Conservation (phyloP, 2,329 filamentous ascomycete genomes). For the Chaetomium strumarium region DNA sequence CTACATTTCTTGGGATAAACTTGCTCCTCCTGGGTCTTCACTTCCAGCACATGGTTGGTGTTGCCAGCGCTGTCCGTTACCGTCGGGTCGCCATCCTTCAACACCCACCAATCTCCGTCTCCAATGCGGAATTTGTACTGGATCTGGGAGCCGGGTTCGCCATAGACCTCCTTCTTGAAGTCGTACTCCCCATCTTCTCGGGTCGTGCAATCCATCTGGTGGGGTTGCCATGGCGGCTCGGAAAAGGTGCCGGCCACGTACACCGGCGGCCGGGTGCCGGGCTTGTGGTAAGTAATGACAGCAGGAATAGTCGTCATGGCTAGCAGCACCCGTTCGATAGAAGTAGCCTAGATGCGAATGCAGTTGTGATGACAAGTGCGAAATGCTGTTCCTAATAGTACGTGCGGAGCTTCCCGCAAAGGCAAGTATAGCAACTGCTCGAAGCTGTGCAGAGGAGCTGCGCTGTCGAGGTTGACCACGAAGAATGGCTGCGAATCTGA, state of each 20-base stretch:
- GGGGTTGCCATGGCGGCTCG: slow-evolving; percentile 58
- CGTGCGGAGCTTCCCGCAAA: too few species aligned
- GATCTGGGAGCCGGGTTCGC: slow-evolving; percentile 52
- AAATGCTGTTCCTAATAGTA: too few species aligned
- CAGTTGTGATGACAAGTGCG: background rate
- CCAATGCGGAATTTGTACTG: slow-evolving; percentile 73
- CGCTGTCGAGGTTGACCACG: too few species aligned
- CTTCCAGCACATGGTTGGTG: slow-evolving; percentile 41
- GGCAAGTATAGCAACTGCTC: too few species aligned
- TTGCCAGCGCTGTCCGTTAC: slow-evolving; percentile 42
- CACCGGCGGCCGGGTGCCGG: slow-evolving; percentile 59
- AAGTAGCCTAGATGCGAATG: background rate
- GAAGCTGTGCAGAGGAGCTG: too few species aligned
- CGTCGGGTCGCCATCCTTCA: slow-evolving; percentile 56
- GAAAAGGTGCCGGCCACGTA: slow-evolving; percentile 67
- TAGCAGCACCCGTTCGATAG: slow-evolving; percentile 4
- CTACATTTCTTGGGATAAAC: background rate
- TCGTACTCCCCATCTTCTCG: slow-evolving; percentile 48
- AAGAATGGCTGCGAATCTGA: too few species aligned
- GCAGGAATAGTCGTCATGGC: slow-evolving; percentile 39
- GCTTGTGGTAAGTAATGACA: slow-evolving; percentile 55
- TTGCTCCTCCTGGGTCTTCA: slow-evolving; percentile 23
- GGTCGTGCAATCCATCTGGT: slow-evolving; percentile 56
- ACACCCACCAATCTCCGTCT: slow-evolving; percentile 61
- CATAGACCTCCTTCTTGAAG: slow-evolving; percentile 52